Evolutionary conservation across 768 basidiomycete species (phyloP), one percentile per base, ranked within the genome.

Genomic region (Rhizopogon sp.): DNA sequence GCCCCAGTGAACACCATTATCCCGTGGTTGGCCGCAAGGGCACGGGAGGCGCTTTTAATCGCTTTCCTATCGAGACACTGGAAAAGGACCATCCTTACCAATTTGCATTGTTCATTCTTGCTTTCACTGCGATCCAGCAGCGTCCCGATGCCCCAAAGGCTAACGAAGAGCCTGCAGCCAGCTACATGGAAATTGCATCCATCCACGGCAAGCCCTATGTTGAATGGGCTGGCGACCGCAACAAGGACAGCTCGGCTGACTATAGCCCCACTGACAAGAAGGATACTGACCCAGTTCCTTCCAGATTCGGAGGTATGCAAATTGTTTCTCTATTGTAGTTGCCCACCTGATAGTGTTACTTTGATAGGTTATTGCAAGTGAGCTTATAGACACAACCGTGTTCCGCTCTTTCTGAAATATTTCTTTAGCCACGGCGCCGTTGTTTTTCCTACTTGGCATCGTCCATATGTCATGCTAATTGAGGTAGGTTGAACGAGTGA

Each of bases 351-450:
- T 29, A n/a, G 10, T 40, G 16, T 17, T 25, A 14, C 35, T 39
- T 33, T 35, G n/a, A 29, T 28, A 66, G 65, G 65, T 5, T 66
- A 66, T 20, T 66, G 65, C 66, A 62, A 65, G 65, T 66, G 58
- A 49, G 66, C 56, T 49, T 3, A 22, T 41, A 22, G 5, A 20
- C 17, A 35, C 10, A 17, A 6, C 17, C 7, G 16, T 2, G 8
- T 6, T 39, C n/a, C 16, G 22, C 22, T 17, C 3, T 17, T 37
- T 20, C 45, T 55, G 6, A 37, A 49, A 16, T 3, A 7, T 17
- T 42, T 46, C 33, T 52, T 28, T 29, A 66, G 65, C 45, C 65
- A 66, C 40, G 56, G 57, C 11, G 55, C 57, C 2, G 43, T 66
- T 41, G 54, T 64, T 22, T 66, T 66, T 39, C 55, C 63, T 28